Evolutionary conservation across 108 stramenopile genomes (phyloP).

Genomic region (Nannochloropsis gaditana): DNA sequence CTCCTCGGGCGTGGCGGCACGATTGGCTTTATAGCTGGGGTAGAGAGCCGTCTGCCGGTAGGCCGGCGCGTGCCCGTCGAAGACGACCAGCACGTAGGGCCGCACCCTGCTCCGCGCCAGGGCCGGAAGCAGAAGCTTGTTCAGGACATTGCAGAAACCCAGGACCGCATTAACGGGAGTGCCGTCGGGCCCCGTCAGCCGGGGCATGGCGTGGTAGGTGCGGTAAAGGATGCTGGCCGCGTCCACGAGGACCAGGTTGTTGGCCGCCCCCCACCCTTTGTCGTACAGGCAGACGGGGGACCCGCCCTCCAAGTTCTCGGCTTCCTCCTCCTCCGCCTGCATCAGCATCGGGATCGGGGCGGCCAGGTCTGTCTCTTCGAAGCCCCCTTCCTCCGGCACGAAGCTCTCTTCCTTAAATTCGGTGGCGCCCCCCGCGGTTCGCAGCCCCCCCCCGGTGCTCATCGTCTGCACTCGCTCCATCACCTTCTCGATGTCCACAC

Average conservation of each 20-base stretch:
- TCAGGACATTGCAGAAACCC: conserved; percentile 79
- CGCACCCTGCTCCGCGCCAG: conserved; percentile 58
- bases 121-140: conserved; percentile 60
- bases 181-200: conserved; percentile 71
- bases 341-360: conserved; percentile 1
- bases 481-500: neutral
- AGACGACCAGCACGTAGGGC: conserved; percentile 71
- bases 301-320: neutral
- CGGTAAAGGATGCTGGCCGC: conserved; percentile 77
- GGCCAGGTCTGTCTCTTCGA: conserved; percentile 10
- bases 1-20: conserved; percentile 68
- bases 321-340: neutral
- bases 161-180: conserved; percentile 71
- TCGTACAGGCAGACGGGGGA: neutral
- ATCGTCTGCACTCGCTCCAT: conserved; percentile 9
- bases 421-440: neutral
- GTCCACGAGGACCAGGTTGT: conserved; percentile 65
- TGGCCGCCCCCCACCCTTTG: neutral
- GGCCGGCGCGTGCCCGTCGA: conserved; percentile 62
- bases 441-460: neutral
- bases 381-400: neutral
- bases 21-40: conserved; percentile 71
- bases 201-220: conserved; percentile 73
- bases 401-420: neutral
- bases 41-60: conserved; percentile 69